phyloP scores from a whole-genome alignment of 2,329 filamentous ascomycete genomes.

The Cordyceps tenuipes region DNA sequence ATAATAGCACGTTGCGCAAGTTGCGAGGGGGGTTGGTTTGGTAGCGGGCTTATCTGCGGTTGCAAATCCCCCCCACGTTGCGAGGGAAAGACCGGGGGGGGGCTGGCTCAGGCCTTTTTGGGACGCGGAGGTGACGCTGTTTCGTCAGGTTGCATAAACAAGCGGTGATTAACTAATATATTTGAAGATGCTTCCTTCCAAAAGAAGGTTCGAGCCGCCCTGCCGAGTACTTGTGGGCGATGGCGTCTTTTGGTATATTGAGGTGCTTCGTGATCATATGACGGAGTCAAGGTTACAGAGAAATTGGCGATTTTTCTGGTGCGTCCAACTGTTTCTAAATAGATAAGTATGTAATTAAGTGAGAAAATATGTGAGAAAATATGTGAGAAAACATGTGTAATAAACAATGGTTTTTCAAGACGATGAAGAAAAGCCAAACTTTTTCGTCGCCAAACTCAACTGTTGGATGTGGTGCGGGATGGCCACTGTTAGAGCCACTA shows the following conservation, averaged over 20 bases:
- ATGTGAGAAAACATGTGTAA: too few species aligned
- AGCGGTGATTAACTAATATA: not conserved
- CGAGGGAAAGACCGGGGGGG: not conserved
- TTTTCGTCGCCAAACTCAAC: not conserved
- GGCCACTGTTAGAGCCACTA: not conserved
- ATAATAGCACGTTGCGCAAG: constrained; percentile 7
- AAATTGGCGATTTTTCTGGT: not conserved
- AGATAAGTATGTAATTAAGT: not conserved
- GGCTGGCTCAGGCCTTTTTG: not conserved
- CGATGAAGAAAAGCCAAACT: not conserved
- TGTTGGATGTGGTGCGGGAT: not conserved
- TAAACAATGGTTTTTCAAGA: too few species aligned
- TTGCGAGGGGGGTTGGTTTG: too few species aligned
- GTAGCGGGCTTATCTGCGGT: not conserved
- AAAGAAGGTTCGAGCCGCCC: not conserved
- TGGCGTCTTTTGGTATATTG: not conserved
- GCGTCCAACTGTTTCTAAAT: not conserved
- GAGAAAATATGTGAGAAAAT: too few species aligned
- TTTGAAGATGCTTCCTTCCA: not conserved
- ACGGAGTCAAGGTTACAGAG: not conserved
- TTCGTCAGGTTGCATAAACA: not conserved
- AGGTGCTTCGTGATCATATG: constrained; percentile 1
- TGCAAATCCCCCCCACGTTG: not conserved
- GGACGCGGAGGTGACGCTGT: not conserved
- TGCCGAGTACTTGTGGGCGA: not conserved